Evolutionary conservation across 306 rosid genomes (phyloP).

Genomic region (Hippophae rhamnoides): DNA sequence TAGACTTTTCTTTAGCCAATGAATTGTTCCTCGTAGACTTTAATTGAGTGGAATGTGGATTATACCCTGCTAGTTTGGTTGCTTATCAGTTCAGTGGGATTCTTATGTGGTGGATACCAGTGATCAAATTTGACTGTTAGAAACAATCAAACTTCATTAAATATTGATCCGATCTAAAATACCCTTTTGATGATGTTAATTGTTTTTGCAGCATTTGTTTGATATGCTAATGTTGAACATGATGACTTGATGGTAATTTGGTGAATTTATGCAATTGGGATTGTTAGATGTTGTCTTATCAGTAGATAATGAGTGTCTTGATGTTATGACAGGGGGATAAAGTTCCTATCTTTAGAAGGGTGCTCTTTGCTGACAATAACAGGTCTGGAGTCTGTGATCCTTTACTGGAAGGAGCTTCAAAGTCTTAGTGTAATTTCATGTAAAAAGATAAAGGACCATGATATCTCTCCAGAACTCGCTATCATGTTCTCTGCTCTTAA

Average conservation of each 20-base stretch:
- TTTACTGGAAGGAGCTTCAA: conserved; percentile 60
- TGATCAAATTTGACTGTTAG: no score
- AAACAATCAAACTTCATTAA: background rate
- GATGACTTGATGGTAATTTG: background rate
- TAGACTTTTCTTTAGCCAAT: no score
- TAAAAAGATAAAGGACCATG: conserved; percentile 62
- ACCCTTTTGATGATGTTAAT: background rate
- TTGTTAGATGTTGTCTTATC: background rate
- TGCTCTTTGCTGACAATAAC: conserved; percentile 74
- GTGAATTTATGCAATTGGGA: background rate
- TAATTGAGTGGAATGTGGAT: no score
- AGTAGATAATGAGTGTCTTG: background rate
- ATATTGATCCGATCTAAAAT: background rate
- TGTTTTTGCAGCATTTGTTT: background rate
- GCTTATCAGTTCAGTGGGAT: no score
- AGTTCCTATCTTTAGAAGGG: conserved; percentile 55
- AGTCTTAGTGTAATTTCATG: conserved; percentile 66
- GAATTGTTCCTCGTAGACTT: no score
- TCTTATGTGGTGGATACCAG: no score
- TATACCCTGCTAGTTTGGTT: no score
- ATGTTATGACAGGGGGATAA: conserved; percentile 57
- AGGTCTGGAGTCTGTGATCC: conserved; percentile 60
- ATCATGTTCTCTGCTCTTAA: conserved; percentile 46
- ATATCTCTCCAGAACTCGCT: conserved; percentile 56
- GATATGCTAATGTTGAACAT: background rate